phyloP scores from a whole-genome alignment of 805 yeast species.

The Pichia manshurica region DNA sequence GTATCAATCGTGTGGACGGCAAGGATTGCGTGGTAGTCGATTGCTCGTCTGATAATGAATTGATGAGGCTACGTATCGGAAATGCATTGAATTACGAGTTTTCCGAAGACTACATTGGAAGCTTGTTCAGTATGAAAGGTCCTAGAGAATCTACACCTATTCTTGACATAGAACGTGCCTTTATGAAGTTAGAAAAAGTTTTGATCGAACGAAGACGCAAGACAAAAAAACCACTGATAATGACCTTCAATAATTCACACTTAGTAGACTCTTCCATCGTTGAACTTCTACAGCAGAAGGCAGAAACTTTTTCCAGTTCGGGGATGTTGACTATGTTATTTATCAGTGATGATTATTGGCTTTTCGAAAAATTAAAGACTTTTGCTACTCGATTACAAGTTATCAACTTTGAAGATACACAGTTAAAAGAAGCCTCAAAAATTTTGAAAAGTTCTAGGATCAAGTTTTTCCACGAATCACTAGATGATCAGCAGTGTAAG shows the following conservation, averaged over 20 bases:
- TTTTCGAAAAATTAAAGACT: slow-evolving; percentile 67
- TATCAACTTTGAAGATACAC: slow-evolving; percentile 60
- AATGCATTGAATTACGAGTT: slow-evolving; percentile 67
- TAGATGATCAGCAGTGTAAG: slow-evolving; percentile 30
- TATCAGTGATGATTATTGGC: slow-evolving; percentile 83
- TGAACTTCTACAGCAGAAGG: slow-evolving; percentile 76
- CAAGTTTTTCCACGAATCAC: slow-evolving; percentile 34
- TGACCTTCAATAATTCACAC: slow-evolving; percentile 71
- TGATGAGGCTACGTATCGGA: slow-evolving; percentile 71
- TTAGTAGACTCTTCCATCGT: slow-evolving; percentile 67
- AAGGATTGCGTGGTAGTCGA: slow-evolving; percentile 64
- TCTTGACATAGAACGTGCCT: slow-evolving; percentile 77
- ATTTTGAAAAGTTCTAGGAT: slow-evolving; percentile 50
- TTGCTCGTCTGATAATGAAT: slow-evolving; percentile 83
- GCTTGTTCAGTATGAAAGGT: slow-evolving; percentile 72
- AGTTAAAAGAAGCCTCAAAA: slow-evolving; percentile 46
- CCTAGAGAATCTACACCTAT: slow-evolving; percentile 82
- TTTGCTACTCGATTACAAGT: slow-evolving; percentile 72
- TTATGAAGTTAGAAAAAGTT: slow-evolving; percentile 66
- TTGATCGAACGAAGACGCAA: slow-evolving; percentile 46
- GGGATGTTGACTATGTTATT: slow-evolving; percentile 62
- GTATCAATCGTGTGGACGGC: slow-evolving; percentile 60
- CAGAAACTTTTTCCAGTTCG: slow-evolving; percentile 70
- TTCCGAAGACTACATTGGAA: slow-evolving; percentile 79
- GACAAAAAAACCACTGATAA: slow-evolving; percentile 50